phyloP scores from a whole-genome alignment of 164 flowering plant species.

The Euptelea pleiosperma region DNA sequence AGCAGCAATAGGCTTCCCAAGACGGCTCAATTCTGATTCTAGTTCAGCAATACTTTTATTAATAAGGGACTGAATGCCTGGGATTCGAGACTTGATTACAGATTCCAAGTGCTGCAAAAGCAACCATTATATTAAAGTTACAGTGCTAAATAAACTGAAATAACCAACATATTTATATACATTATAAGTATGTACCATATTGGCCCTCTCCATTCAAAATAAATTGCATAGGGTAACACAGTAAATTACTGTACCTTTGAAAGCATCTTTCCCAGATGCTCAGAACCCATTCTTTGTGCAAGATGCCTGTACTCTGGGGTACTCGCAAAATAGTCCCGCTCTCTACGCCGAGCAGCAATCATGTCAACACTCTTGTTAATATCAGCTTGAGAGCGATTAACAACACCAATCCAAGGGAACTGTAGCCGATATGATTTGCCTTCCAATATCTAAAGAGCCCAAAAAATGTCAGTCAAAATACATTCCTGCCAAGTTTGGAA shows the following conservation, averaged over 20 bases:
- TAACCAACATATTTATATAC: background rate
- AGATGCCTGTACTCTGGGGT: constrained; percentile 82
- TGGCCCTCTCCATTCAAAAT: background rate
- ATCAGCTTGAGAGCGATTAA: constrained; percentile 84
- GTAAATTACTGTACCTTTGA: constrained; percentile 51
- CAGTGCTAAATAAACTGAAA: background rate
- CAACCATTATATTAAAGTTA: constrained; percentile 12
- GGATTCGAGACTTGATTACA: constrained; percentile 78
- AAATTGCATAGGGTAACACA: background rate
- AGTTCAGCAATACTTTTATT: constrained; percentile 63
- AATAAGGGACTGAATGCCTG: constrained; percentile 77
- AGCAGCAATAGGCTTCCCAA: constrained; percentile 75
- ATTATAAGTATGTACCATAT: background rate
- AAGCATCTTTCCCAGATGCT: constrained; percentile 76
- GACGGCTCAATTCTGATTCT: constrained; percentile 64
- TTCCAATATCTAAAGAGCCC: constrained; percentile 54
- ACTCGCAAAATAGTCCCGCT: constrained; percentile 66
- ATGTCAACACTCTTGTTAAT: constrained; percentile 85
- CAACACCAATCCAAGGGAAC: constrained; percentile 87
- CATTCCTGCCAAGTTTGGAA: background rate
- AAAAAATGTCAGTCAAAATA: constrained; percentile 14
- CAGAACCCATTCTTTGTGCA: constrained; percentile 77
- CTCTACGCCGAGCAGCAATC: constrained; percentile 87
- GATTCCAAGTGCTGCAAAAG: constrained; percentile 67
- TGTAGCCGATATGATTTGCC: constrained; percentile 66